phyloP scores from a whole-genome alignment of 176 grass and related monocot genomes.

The Oryza longistaminata region DNA sequence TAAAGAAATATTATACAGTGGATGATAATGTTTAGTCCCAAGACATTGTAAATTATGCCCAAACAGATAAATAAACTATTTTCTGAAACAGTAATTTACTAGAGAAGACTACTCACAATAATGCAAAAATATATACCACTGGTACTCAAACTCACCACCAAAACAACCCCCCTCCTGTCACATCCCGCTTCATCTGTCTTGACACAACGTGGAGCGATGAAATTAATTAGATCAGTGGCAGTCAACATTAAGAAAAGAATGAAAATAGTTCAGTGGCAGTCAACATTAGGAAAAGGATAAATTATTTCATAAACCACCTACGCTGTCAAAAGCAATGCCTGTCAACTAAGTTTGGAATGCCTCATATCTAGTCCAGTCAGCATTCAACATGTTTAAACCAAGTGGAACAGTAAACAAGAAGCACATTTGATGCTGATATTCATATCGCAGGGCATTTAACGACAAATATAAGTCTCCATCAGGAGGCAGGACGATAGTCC shows the following conservation, averaged over 20 bases:
- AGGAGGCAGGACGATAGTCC: neutral
- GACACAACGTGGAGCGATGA: neutral
- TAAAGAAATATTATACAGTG: slow-evolving; percentile 2
- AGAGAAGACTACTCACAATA: slow-evolving; percentile 9
- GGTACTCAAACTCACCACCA: slow-evolving; percentile 15
- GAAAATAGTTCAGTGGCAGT: too few species aligned
- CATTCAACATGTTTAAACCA: slow-evolving; percentile 27
- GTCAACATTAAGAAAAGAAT: slow-evolving; percentile 5
- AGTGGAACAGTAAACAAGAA: neutral
- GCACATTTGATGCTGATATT: neutral
- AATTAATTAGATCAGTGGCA: neutral
- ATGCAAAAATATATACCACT: neutral
- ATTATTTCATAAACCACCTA: neutral
- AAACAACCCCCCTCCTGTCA: neutral
- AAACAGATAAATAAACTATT: neutral
- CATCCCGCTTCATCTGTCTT: neutral
- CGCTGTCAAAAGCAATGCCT: neutral
- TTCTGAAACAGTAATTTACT: slow-evolving; percentile 11
- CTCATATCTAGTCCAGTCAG: slow-evolving; percentile 1
- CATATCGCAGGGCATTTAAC: neutral
- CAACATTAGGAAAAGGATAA: neutral
- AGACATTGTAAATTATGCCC: slow-evolving; percentile 25
- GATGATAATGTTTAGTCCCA: slow-evolving; percentile 13
- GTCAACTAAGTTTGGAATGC: neutral
- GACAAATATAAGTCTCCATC: neutral